Base-by-base conservation (phyloP, 176 grass and related monocot species). In the Stipa capillata region DNA sequence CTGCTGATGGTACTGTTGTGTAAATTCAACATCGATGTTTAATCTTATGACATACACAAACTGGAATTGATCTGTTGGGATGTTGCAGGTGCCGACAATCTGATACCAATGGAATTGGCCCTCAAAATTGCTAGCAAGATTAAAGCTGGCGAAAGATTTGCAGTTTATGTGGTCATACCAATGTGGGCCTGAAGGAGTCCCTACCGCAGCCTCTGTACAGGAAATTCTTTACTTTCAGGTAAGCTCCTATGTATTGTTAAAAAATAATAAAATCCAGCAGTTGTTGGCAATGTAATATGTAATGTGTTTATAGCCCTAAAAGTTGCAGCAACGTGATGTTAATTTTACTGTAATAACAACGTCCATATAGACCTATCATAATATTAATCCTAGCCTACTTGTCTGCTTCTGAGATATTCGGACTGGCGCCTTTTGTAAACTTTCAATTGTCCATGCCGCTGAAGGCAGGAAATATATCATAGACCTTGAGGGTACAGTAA, bases 111-210 rank as follows among this genome's bases (percentile, higher is more conserved):
- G 35, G 95, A 98, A 82, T 62, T 98, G 55, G 95, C 95, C 65
- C 84, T 98, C 43, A 98, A 98, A 89, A 82, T 98, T 65, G 95
- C 72, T 37, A 92, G 89, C 67, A 98, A 98, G 65, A 98, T 98
- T 80, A 94, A 85, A 89, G 89, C 83, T 0, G 70, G 80, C 2
- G 85, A 98, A 53, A 83, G 87, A 4, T 98, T 98, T 87, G 87
- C 95, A 36, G 95, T 98, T 57, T 98, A 98, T 85, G 77, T 98
- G 67, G 72, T 98, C 58, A 98, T 98, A 82, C 95, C 95, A 45
- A 92, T 98, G 95, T 98, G 95, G n/a, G 95, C 95, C 95, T 44
- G 95, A 98, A 90, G 95, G 95, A 80, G 87, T 89, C 61, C 95
- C 95, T 83, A 92, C 85, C 28, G 2, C 87, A 49, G 12, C 68